Conservation (phyloP, 768 basidiomycete genomes). For the Boletus rubropictus region DNA sequence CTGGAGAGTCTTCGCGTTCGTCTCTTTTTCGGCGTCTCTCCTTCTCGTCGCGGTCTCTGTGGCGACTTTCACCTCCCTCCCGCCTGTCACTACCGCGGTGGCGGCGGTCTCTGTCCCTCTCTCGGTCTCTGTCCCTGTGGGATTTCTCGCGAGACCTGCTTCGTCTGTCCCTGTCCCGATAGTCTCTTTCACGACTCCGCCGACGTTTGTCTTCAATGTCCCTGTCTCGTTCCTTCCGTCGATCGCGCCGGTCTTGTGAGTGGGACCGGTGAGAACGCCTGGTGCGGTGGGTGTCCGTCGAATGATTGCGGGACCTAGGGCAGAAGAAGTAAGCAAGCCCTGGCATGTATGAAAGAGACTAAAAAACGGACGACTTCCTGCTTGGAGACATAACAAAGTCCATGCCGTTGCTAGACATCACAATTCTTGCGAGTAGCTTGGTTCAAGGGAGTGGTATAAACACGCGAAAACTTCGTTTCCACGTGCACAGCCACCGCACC, state of each 20-base stretch:
- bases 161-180: slow-evolving; percentile 44
- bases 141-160: slow-evolving; percentile 48
- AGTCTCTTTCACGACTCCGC: slow-evolving; percentile 53
- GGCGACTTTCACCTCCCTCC: slow-evolving; percentile 50
- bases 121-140: slow-evolving; percentile 35
- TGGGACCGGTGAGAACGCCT: slow-evolving; percentile 66
- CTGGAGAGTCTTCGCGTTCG: slow-evolving; percentile 47
- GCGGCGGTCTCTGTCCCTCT: slow-evolving; percentile 32
- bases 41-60: slow-evolving; percentile 46
- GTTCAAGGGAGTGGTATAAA: slow-evolving; percentile 20
- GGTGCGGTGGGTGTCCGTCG: slow-evolving; percentile 71
- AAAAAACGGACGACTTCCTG: slow-evolving; percentile 51
- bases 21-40: slow-evolving; percentile 67
- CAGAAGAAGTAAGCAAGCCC: slow-evolving; percentile 6
- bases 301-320: slow-evolving; percentile 62
- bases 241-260: slow-evolving; percentile 49
- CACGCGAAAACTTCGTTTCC: slow-evolving; percentile 33
- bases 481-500: slow-evolving; percentile 23
- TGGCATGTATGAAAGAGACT: neutral
- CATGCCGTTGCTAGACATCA: slow-evolving; percentile 53
- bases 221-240: slow-evolving; percentile 45
- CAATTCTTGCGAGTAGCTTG: slow-evolving; percentile 4
- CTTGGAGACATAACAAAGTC: slow-evolving; percentile 58
- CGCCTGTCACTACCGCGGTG: slow-evolving; percentile 45
- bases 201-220: slow-evolving; percentile 57